A percentile compares a stretch with the other conserved stretches of the same genome.
These are phyloP conservation scores for Daldinia loculata DNA, from an alignment of 495 filamentous ascomycete genomes.

Conservation along the genomic window DNA sequence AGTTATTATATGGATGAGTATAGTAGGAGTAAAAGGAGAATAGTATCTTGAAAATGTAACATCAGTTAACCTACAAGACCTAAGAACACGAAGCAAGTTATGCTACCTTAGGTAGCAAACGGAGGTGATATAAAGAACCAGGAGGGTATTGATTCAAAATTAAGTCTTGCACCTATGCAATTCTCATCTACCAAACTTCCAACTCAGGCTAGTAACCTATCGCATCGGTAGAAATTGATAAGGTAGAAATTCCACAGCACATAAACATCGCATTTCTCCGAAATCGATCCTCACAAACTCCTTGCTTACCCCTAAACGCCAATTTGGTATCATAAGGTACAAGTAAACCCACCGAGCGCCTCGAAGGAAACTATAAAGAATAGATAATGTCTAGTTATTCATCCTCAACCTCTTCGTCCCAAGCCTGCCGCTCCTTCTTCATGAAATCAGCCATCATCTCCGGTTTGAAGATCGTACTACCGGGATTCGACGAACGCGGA, in stretches of 20 bases:
- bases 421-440: conserved; percentile 75
- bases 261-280: not conserved
- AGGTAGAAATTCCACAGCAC: not conserved
- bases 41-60: too few species aligned
- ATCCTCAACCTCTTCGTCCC: conserved; percentile 77
- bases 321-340: conserved; percentile 7
- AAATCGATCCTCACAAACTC: conserved; percentile 1
- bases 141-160: not conserved
- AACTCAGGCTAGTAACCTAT: not conserved
- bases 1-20: too few species aligned
- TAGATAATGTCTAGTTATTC: conserved; percentile 5
- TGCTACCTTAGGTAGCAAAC: not conserved
- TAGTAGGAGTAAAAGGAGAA: too few species aligned
- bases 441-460: conserved; percentile 62
- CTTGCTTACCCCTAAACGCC: not conserved
- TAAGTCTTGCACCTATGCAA: not conserved
- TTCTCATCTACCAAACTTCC: not conserved
- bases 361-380: not conserved
- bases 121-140: not conserved
- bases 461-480: conserved; percentile 69
- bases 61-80: too few species aligned
- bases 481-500: conserved; percentile 52
- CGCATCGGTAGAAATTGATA: not conserved
- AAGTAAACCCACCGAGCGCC: not conserved
- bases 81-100: too few species aligned